A percentile compares a stretch with the other conserved stretches of the same genome.
Conservation (phyloP, 805 yeast species). For the Teunomyces stri region DNA sequence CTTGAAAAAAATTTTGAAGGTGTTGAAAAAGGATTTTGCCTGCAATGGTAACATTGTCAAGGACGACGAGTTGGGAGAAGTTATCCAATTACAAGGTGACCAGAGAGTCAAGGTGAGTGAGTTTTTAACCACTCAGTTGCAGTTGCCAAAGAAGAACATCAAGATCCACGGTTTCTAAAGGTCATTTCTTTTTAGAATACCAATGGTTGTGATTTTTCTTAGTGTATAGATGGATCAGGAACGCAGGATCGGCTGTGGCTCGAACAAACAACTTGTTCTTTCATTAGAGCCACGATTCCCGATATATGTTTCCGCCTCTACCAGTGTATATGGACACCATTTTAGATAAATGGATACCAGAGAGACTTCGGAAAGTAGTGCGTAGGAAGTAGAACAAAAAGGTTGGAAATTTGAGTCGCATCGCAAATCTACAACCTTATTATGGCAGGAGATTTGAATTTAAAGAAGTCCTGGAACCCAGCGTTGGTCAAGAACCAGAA, state of each 20-base stretch:
- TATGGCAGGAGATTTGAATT: constrained; percentile 75
- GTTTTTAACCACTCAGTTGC: constrained; percentile 81
- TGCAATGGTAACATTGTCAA: constrained; percentile 98
- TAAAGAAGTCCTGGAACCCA: constrained; percentile 97
- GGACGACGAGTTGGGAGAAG: constrained; percentile 94
- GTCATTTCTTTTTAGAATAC: background rate
- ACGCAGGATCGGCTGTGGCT: too few relatives aligned
- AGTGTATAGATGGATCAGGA: background rate
- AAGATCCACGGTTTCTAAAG: constrained; percentile 94
- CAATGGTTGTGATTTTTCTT: background rate
- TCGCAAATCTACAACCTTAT: constrained; percentile 1
- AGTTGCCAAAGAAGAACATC: constrained; percentile 91
- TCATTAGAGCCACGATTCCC: background rate
- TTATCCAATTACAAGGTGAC: constrained; percentile 97
- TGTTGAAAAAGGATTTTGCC: constrained; percentile 95
- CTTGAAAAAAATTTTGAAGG: constrained; percentile 87
- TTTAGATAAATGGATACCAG: constrained; percentile 5
- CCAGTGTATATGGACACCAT: constrained; percentile 2
- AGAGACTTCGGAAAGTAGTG: background rate
- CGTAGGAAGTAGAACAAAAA: background rate
- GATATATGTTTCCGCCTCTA: background rate
- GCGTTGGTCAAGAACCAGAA: constrained; percentile 79
- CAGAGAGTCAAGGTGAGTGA: constrained; percentile 96
- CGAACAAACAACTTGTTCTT: background rate
- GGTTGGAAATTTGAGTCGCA: background rate